phyloP scores from a whole-genome alignment of 257 asterid genomes.

The Lycium barbarum region DNA sequence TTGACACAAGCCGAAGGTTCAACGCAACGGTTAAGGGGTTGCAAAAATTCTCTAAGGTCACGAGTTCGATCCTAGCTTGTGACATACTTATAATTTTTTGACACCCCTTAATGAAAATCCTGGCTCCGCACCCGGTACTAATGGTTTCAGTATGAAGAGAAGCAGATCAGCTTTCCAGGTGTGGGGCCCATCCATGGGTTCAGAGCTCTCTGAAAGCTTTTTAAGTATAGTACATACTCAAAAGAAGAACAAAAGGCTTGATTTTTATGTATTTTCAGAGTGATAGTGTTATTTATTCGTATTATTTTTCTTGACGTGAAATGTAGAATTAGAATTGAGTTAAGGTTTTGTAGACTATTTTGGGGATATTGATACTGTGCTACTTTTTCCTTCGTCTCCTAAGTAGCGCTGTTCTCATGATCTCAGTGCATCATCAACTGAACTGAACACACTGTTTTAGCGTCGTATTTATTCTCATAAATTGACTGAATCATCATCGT shows the following conservation, averaged over 20 bases:
- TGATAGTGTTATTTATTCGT: conserved; percentile 25
- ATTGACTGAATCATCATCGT: neutral
- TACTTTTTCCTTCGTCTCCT: neutral
- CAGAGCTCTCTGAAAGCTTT: neutral
- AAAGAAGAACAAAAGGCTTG: neutral
- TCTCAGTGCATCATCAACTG: neutral
- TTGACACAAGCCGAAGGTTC: no score
- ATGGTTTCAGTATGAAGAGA: conserved; percentile 28
- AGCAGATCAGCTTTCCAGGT: conserved; percentile 10
- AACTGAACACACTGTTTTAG: neutral
- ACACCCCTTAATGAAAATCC: no score
- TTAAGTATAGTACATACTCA: conserved; percentile 20
- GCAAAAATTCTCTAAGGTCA: no score
- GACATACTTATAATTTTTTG: no score
- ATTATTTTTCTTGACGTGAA: conserved; percentile 21
- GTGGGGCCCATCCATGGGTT: neutral
- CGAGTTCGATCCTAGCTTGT: no score
- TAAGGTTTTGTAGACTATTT: neutral
- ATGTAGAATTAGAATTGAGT: conserved; percentile 3
- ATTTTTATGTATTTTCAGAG: conserved; percentile 3
- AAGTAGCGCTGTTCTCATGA: neutral
- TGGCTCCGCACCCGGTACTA: neutral
- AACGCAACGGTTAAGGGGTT: no score
- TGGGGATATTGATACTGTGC: neutral
- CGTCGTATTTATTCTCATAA: neutral